phyloP scores from a whole-genome alignment of 768 basidiomycete species.

The Podaxis sp. region DNA sequence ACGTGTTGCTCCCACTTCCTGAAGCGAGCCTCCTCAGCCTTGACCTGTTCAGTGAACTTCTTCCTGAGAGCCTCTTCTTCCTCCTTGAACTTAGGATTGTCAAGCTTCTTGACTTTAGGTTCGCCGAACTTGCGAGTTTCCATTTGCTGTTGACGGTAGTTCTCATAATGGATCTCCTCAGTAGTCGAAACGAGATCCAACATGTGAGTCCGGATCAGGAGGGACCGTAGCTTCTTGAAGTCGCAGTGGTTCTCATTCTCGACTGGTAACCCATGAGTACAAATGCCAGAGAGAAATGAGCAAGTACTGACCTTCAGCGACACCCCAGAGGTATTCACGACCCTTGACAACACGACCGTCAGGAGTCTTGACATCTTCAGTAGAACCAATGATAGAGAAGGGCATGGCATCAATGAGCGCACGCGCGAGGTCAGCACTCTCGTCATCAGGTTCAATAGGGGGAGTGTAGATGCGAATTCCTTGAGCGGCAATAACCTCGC shows the following conservation, averaged over 20 bases:
- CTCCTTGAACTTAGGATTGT: conserved; percentile 99
- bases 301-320: conserved; percentile 81
- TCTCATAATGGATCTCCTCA: conserved; percentile 96
- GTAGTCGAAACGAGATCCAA: conserved; percentile 95
- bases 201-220: conserved; percentile 98
- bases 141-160: conserved; percentile 98
- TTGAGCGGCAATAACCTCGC: conserved; percentile 88
- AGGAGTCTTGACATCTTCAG: conserved; percentile 86
- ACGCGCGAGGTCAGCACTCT: conserved; percentile 85
- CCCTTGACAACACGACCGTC: conserved; percentile 96
- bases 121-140: conserved; percentile 99
- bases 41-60: conserved; percentile 99
- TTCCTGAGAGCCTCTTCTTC: conserved; percentile 97
- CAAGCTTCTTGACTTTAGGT: conserved; percentile 96
- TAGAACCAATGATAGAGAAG: conserved; percentile 98
- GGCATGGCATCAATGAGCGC: conserved; percentile 90
- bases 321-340: conserved; percentile 98
- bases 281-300: background rate
- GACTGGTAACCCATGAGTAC: conserved; percentile 45
- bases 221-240: conserved; percentile 95
- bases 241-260: conserved; percentile 99
- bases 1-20: conserved; percentile 99
- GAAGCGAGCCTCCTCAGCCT: conserved; percentile 96
- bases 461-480: conserved; percentile 95
- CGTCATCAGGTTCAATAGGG: conserved; percentile 86